Conservation (phyloP, 768 basidiomycete genomes). For the Termitomyces eurrhizus region DNA sequence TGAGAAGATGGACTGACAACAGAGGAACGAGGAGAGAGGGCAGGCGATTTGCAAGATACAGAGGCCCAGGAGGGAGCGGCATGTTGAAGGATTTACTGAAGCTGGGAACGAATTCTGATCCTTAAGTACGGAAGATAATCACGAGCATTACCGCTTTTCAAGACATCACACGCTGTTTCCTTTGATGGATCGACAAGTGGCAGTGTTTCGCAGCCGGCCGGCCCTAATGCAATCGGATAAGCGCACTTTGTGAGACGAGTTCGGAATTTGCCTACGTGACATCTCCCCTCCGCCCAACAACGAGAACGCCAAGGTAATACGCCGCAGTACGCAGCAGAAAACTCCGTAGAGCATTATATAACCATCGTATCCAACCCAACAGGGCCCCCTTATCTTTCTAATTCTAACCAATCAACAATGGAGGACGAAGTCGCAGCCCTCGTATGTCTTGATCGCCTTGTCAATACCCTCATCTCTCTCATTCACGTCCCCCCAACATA, state of each 20-base stretch:
- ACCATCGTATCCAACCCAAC: slow-evolving; percentile 7
- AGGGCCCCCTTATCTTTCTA: slow-evolving; percentile 17
- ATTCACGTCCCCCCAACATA: slow-evolving; percentile 21
- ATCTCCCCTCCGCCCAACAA: slow-evolving; percentile 25
- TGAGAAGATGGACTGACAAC: slow-evolving; percentile 11
- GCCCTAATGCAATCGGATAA: slow-evolving; percentile 35
- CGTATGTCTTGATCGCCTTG: slow-evolving; percentile 32
- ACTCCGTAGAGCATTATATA: slow-evolving; percentile 17
- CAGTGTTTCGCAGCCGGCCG: slow-evolving; percentile 18
- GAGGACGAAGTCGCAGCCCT: slow-evolving; percentile 48
- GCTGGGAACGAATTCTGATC: background rate
- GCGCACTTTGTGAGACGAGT: slow-evolving; percentile 15
- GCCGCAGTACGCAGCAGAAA: slow-evolving; percentile 21
- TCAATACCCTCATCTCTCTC: background rate
- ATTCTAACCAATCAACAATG: slow-evolving; percentile 35
- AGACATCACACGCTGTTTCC: background rate
- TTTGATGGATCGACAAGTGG: background rate
- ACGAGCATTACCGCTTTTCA: background rate
- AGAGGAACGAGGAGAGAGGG: slow-evolving; percentile 15
- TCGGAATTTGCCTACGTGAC: slow-evolving; percentile 18
- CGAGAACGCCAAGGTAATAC: slow-evolving; percentile 17
- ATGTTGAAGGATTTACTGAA: background rate
- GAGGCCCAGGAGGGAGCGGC: slow-evolving; percentile 17
- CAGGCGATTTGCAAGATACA: slow-evolving; percentile 12
- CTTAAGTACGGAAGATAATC: slow-evolving; percentile 9